Base-by-base conservation (phyloP, 805 yeast species). In the Naumovozyma baii region DNA sequence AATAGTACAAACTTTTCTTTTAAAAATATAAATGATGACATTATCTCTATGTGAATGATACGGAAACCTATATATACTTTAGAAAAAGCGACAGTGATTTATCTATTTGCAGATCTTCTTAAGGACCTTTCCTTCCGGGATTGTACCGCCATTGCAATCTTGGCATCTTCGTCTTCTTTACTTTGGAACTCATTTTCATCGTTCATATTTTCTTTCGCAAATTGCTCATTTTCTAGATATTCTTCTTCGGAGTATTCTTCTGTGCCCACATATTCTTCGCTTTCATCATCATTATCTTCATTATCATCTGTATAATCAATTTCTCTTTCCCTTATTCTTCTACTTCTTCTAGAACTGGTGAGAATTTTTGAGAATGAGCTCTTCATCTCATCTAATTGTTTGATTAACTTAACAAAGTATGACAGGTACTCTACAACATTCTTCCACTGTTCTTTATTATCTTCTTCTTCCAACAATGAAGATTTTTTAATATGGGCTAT, bases 1-100 rank as follows among this genome's bases (percentile, higher is more conserved):
- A n/a, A n/a, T n/a, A n/a, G n/a, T n/a, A n/a, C n/a, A n/a, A n/a
- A n/a, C n/a, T n/a, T n/a, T n/a, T n/a, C n/a, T n/a, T n/a, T n/a
- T n/a, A n/a, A n/a, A n/a, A n/a, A n/a, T n/a, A n/a, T n/a, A n/a
- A n/a, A n/a, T n/a, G n/a, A n/a, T n/a, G n/a, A n/a, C n/a, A n/a
- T n/a, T n/a, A n/a, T n/a, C n/a, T n/a, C n/a, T n/a, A n/a, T n/a
- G n/a, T n/a, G n/a, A n/a, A n/a, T n/a, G n/a, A n/a, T n/a, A n/a
- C n/a, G n/a, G n/a, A 54, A 18, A 52, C 62, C 7, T 7, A 22
- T 22, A 10, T 7, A 7, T 7, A 22, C 10, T 7, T 7, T 10
- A 22, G 10, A 22, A 10, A 22, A 7, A 22, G 10, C 7, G 7
- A 22, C 7, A 7, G 26, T 22, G 9, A 22, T 22, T 22, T 22